These are phyloP conservation scores for Coccomyxa sp. DNA, from an alignment of 139 green algal species.

Conservation along the genomic window DNA sequence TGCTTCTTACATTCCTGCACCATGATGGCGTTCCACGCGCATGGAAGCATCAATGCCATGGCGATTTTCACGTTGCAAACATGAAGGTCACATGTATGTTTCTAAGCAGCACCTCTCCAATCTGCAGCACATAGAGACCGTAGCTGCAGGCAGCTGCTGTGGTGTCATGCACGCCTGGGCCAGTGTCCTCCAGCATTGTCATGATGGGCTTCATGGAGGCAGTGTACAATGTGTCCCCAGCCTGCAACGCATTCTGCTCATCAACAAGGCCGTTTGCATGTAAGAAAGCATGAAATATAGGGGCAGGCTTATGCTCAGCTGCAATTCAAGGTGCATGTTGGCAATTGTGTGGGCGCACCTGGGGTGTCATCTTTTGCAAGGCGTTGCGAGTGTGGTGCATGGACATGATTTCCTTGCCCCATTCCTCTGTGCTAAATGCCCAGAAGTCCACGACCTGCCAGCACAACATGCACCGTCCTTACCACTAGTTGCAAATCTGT, in stretches of 20 bases:
- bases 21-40: no score
- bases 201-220: constrained; percentile 15
- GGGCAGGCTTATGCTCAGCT: background rate
- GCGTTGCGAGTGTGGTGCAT: constrained; percentile 21
- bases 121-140: constrained; percentile 13
- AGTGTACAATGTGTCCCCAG: constrained; percentile 17
- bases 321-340: no score
- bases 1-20: no score
- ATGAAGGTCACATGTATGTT: no score
- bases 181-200: constrained; percentile 20
- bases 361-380: background rate
- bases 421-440: constrained; percentile 6
- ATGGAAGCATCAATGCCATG: no score
- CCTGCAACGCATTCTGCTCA: background rate
- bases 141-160: constrained; percentile 18
- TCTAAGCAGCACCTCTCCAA: constrained; percentile 5
- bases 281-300: background rate
- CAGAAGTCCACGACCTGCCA: constrained; percentile 30
- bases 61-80: no score
- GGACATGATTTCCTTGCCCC: constrained; percentile 22
- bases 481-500: background rate
- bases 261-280: background rate
- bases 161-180: constrained; percentile 22
- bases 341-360: background rate
- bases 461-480: background rate